Evolutionary conservation across 2,329 filamentous ascomycete genomes (phyloP).

Genomic region (Fusarium albosuccineum): DNA sequence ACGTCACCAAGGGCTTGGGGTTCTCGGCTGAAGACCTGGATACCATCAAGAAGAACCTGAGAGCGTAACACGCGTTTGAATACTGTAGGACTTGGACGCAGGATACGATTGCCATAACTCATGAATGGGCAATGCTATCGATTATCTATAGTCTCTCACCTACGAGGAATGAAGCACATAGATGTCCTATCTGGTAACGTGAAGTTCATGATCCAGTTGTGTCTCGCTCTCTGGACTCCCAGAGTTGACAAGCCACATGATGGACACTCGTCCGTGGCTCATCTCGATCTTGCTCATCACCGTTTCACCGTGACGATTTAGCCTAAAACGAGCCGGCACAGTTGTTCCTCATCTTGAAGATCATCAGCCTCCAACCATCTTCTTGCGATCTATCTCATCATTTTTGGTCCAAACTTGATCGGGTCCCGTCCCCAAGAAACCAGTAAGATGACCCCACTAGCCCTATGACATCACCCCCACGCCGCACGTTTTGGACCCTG

Average conservation of each 20-base stretch:
- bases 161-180: no score
- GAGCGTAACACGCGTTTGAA: not conserved
- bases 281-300: constrained; percentile 9
- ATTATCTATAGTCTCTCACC: no score
- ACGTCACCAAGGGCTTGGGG: constrained; percentile 59
- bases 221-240: no score
- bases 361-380: not conserved
- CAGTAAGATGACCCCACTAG: not conserved
- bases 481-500: constrained; percentile 36
- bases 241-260: no score
- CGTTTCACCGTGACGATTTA: constrained; percentile 13
- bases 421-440: not conserved
- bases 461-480: constrained; percentile 45
- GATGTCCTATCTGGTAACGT: no score
- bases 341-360: not conserved
- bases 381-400: not conserved
- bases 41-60: constrained; percentile 62
- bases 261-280: not conserved
- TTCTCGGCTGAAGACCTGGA: constrained; percentile 61
- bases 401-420: no score
- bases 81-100: no score
- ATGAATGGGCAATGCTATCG: no score
- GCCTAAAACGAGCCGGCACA: not conserved
- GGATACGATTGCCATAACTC: no score
- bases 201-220: no score